Evolutionary conservation across 768 basidiomycete species (phyloP).

Genomic region (Lactarius tabidus): DNA sequence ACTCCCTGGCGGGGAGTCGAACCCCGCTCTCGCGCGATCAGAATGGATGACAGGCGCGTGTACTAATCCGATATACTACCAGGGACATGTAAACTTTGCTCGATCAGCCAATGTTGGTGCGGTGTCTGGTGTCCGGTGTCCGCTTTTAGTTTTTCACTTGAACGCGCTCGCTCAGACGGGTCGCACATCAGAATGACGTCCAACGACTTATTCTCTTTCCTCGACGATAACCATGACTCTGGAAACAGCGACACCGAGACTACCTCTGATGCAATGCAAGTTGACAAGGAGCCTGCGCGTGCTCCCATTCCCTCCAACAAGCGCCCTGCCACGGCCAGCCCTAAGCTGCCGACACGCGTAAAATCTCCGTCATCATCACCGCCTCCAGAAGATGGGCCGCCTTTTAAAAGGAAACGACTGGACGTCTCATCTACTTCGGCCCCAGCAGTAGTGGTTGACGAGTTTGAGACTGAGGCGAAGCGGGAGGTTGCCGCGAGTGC

Average conservation of each 20-base stretch:
- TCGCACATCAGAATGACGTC: constrained; percentile 29
- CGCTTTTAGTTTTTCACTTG: background rate
- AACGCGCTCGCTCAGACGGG: background rate
- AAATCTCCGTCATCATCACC: constrained; percentile 21
- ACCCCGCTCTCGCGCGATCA: constrained; percentile 34
- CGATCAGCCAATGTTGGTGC: background rate
- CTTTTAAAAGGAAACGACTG: constrained; percentile 56
- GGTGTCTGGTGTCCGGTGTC: background rate
- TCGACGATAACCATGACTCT: constrained; percentile 37
- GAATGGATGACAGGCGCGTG: constrained; percentile 25
- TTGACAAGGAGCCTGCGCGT: constrained; percentile 27
- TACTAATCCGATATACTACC: constrained; percentile 29
- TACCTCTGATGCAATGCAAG: constrained; percentile 24
- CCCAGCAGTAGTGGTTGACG: constrained; percentile 77
- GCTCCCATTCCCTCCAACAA: constrained; percentile 35
- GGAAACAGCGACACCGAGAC: constrained; percentile 37
- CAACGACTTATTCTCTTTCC: constrained; percentile 64
- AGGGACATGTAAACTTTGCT: background rate
- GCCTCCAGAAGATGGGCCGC: constrained; percentile 37
- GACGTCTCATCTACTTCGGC: constrained; percentile 44
- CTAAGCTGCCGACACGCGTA: constrained; percentile 17
- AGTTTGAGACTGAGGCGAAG: constrained; percentile 92
- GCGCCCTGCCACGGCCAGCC: constrained; percentile 39
- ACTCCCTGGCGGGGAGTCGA: constrained; percentile 35
- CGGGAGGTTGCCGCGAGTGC: constrained; percentile 87